Conservation (phyloP, 345 rosid genomes). For the Kandelia obovata region DNA sequence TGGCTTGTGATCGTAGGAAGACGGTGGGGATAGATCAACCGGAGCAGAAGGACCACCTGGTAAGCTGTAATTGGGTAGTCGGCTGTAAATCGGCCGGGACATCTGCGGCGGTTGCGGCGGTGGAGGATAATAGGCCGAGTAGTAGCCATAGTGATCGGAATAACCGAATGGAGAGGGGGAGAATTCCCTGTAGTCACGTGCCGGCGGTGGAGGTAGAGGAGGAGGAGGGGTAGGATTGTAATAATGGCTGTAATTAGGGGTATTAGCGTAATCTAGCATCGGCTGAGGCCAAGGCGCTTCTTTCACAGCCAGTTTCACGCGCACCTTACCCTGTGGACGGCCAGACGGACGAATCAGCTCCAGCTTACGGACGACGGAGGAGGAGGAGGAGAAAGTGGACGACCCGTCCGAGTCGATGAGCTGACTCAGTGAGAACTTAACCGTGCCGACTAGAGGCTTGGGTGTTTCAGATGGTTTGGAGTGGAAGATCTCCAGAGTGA, state of each 20-base stretch:
- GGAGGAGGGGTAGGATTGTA: conserved; percentile 47
- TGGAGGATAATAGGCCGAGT: conserved; percentile 34
- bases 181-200: conserved; percentile 41
- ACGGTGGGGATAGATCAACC: conserved; percentile 25
- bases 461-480: conserved; percentile 23
- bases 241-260: conserved; percentile 38
- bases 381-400: neutral
- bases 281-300: conserved; percentile 32
- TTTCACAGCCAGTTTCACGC: conserved; percentile 10
- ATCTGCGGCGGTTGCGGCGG: conserved; percentile 34
- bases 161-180: conserved; percentile 24
- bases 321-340: conserved; percentile 21
- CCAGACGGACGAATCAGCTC: conserved; percentile 19
- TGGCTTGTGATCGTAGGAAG: conserved; percentile 40
- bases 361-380: conserved; percentile 3
- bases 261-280: conserved; percentile 32
- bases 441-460: conserved; percentile 22
- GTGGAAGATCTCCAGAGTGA: conserved; percentile 25
- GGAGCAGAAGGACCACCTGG: conserved; percentile 52
- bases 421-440: conserved; percentile 8
- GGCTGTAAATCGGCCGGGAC: conserved; percentile 41
- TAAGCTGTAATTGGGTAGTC: conserved; percentile 27
- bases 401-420: conserved; percentile 2
- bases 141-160: conserved; percentile 31
- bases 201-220: conserved; percentile 18